Percentiles rank a stretch among this genome's conserved stretches.
Conservation (phyloP, 495 filamentous ascomycete genomes). For the Neurospora discreta region DNA sequence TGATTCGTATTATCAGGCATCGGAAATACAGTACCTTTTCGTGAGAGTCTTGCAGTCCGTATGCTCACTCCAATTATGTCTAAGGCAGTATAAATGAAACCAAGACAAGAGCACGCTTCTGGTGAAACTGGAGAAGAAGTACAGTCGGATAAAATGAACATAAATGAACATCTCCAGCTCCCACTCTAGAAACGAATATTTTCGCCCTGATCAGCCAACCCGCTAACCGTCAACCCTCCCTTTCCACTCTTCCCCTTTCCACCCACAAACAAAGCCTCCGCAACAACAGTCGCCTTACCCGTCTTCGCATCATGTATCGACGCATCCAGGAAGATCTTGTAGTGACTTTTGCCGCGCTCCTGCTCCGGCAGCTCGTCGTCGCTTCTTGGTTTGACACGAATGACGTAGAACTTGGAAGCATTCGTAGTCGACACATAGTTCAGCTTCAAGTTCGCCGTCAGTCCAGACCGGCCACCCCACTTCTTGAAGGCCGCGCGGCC, state of each 20-base stretch:
- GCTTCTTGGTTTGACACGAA: conserved; percentile 37
- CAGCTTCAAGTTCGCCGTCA: conserved; percentile 56
- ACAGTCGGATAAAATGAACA: neutral
- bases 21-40: neutral
- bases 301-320: conserved; percentile 25
- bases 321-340: conserved; percentile 48
- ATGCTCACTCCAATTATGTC: neutral
- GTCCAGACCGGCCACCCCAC: conserved; percentile 34
- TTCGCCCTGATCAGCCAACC: neutral
- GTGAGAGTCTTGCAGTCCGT: neutral
- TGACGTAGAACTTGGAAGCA: conserved; percentile 51
- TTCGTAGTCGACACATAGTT: conserved; percentile 49
- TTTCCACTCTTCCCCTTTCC: conserved; percentile 7
- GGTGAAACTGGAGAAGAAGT: neutral
- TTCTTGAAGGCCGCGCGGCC: conserved; percentile 39
- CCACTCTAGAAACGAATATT: neutral
- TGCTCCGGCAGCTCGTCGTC: conserved; percentile 18
- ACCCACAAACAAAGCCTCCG: conserved; percentile 52
- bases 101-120: neutral
- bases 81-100: neutral
- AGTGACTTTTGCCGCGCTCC: conserved; percentile 40
- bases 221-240: neutral
- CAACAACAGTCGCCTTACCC: conserved; percentile 43
- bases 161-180: neutral
- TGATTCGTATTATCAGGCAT: neutral